Percentiles rank a stretch among this genome's conserved stretches.
Conservation (phyloP, 2,329 filamentous ascomycete genomes). For the Fusarium sulawesiense region DNA sequence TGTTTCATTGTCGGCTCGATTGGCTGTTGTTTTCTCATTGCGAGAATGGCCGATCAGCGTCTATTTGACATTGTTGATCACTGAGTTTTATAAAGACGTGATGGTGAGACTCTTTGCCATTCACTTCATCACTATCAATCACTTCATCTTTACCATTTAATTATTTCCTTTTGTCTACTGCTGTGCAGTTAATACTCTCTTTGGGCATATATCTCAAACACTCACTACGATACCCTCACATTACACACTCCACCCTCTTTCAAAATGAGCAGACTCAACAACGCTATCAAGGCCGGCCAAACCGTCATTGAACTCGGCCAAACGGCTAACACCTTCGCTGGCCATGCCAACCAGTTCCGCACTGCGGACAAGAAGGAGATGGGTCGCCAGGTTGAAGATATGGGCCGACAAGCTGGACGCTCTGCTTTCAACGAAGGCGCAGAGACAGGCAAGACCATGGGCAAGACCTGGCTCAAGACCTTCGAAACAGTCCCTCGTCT, state of each 20-base stretch:
- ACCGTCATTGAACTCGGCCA: slow-evolving; percentile 50
- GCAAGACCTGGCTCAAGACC: slow-evolving; percentile 58
- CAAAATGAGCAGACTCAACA: slow-evolving; percentile 48
- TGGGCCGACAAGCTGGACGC: slow-evolving; percentile 50
- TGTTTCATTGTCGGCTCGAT: slow-evolving; percentile 30
- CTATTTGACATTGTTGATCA: slow-evolving; percentile 3
- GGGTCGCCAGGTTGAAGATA: slow-evolving; percentile 49
- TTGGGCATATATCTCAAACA: background rate
- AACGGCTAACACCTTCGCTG: slow-evolving; percentile 45
- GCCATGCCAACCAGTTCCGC: slow-evolving; percentile 48
- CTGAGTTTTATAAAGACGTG: slow-evolving; percentile 22
- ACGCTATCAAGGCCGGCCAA: slow-evolving; percentile 50
- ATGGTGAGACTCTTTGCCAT: background rate
- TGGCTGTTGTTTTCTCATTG: slow-evolving; percentile 19
- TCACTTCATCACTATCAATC: slow-evolving; percentile 11
- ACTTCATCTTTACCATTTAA: slow-evolving; percentile 4
- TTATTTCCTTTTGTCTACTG: slow-evolving; percentile 25
- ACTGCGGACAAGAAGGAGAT: slow-evolving; percentile 50
- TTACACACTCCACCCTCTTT: background rate
- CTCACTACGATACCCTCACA: background rate
- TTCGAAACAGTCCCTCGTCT: slow-evolving; percentile 62
- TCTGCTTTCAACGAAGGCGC: slow-evolving; percentile 51
- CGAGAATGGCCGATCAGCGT: slow-evolving; percentile 14
- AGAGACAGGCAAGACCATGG: slow-evolving; percentile 55
- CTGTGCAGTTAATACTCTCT: slow-evolving; percentile 31